These are phyloP conservation scores for Cryptococcus depauperatus DNA, from an alignment of 1,284 basidiomycete genomes.

Conservation along the genomic window DNA sequence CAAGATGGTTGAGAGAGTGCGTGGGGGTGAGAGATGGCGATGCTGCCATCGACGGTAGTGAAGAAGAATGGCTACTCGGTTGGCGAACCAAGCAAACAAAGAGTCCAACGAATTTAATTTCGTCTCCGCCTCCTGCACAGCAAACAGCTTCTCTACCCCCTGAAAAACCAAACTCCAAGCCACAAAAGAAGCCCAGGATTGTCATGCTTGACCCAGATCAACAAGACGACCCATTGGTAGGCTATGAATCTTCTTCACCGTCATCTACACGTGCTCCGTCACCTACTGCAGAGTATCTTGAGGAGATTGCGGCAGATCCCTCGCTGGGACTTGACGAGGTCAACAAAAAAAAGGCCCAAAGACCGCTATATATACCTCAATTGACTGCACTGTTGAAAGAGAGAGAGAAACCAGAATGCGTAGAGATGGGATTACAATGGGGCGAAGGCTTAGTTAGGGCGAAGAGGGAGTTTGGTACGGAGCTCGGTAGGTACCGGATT, in stretches of 20 bases:
- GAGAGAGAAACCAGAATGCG: slow-evolving; percentile 60
- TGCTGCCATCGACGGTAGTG: slow-evolving; percentile 32
- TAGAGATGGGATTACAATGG: slow-evolving; percentile 66
- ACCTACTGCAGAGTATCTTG: slow-evolving; percentile 68
- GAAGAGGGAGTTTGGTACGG: slow-evolving; percentile 72
- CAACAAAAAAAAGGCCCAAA: slow-evolving; percentile 54
- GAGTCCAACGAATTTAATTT: not conserved
- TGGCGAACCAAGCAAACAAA: too few relatives aligned
- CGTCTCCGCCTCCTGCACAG: not conserved
- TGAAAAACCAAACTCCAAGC: not conserved
- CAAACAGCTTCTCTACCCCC: not conserved
- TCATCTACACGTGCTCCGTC: slow-evolving; percentile 72
- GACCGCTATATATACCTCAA: slow-evolving; percentile 76
- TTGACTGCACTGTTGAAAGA: slow-evolving; percentile 64
- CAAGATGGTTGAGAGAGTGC: slow-evolving; percentile 52
- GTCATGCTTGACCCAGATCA: slow-evolving; percentile 38
- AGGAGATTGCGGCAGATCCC: slow-evolving; percentile 76
- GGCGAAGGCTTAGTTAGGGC: slow-evolving; percentile 74
- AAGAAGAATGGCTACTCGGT: slow-evolving; percentile 28
- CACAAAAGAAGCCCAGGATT: slow-evolving; percentile 25
- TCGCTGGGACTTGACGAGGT: slow-evolving; percentile 50
- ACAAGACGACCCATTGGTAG: slow-evolving; percentile 70
- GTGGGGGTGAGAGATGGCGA: slow-evolving; percentile 52
- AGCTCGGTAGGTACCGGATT: slow-evolving; percentile 55
- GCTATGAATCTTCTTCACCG: slow-evolving; percentile 55